These are phyloP conservation scores for Fraxinus nigra DNA, from an alignment of 305 asterid species.

Conservation along the genomic window DNA sequence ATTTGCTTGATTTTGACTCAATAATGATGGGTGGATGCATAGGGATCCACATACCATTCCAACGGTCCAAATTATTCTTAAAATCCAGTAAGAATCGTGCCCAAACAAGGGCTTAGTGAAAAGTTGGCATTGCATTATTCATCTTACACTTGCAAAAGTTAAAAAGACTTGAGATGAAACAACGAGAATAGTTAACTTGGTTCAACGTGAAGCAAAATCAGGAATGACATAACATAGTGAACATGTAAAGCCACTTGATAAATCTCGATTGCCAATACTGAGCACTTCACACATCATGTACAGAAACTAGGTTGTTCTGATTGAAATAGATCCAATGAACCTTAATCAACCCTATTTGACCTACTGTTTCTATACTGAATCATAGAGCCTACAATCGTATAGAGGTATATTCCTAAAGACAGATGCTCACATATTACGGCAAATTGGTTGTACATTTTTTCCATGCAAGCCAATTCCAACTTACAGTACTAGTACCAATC, in stretches of 20 bases:
- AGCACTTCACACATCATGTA: conserved; percentile 28
- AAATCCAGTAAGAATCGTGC: too few species aligned
- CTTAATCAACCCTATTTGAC: neutral
- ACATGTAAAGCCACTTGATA: conserved; percentile 11
- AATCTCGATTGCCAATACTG: conserved; percentile 17
- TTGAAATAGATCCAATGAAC: conserved; percentile 26
- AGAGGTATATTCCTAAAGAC: conserved; percentile 27
- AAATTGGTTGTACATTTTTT: conserved; percentile 2
- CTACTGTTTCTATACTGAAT: conserved; percentile 1
- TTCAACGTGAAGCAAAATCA: neutral
- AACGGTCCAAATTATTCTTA: too few species aligned
- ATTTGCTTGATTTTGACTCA: too few species aligned
- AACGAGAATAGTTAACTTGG: neutral
- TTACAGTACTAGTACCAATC: conserved; percentile 16
- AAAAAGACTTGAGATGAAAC: neutral
- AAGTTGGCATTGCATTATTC: neutral
- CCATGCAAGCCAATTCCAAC: conserved; percentile 15
- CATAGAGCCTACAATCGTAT: conserved; percentile 33
- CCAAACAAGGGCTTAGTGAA: neutral
- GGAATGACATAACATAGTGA: neutral
- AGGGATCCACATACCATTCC: too few species aligned
- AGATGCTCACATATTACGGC: conserved; percentile 24
- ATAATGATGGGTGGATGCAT: too few species aligned
- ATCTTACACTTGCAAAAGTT: neutral
- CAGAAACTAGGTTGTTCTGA: conserved; percentile 25